Evolutionary conservation across 2,329 filamentous ascomycete species (phyloP).

Genomic region (Leptographium procerum): DNA sequence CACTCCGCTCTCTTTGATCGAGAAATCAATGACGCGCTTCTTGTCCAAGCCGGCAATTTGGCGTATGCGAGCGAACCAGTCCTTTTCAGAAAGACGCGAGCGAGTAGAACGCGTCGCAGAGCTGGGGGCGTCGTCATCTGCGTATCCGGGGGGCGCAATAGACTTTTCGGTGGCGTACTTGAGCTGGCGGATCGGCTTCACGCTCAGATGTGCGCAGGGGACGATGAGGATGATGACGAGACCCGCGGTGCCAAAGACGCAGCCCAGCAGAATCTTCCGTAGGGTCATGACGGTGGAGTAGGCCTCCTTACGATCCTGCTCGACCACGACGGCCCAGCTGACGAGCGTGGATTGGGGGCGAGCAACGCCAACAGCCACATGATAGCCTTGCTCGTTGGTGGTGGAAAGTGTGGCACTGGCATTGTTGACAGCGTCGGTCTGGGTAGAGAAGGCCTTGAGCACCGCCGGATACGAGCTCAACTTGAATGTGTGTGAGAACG

Average conservation of each 20-base stretch:
- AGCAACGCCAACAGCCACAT: conserved; percentile 73
- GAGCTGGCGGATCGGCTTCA: conserved; percentile 66
- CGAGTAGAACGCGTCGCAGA: conserved; percentile 28
- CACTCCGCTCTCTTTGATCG: conserved; percentile 17
- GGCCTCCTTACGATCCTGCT: conserved; percentile 63
- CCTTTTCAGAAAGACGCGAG: conserved; percentile 34
- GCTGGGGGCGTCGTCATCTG: conserved; percentile 34
- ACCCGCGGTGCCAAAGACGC: conserved; percentile 73
- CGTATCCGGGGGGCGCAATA: conserved; percentile 53
- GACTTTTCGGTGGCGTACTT: conserved; percentile 66
- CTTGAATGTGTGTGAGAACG: conserved; percentile 40
- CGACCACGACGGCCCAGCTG: conserved; percentile 74
- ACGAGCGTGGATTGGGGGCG: conserved; percentile 56
- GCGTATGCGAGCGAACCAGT: conserved; percentile 22
- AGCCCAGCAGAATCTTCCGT: conserved; percentile 70
- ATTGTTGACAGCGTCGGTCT: conserved; percentile 45
- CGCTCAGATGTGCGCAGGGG: conserved; percentile 71
- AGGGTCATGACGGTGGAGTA: conserved; percentile 64
- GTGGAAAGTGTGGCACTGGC: conserved; percentile 59
- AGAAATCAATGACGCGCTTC: conserved; percentile 8
- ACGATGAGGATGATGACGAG: conserved; percentile 60
- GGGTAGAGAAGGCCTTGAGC: conserved; percentile 43
- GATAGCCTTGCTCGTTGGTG: conserved; percentile 56
- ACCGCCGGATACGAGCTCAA: conserved; percentile 53
- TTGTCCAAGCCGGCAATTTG: conserved; percentile 20